These are phyloP conservation scores for Gonapodya sp. DNA, from an alignment of 192 early-diverging fungal genomes.

Conservation along the genomic window DNA sequence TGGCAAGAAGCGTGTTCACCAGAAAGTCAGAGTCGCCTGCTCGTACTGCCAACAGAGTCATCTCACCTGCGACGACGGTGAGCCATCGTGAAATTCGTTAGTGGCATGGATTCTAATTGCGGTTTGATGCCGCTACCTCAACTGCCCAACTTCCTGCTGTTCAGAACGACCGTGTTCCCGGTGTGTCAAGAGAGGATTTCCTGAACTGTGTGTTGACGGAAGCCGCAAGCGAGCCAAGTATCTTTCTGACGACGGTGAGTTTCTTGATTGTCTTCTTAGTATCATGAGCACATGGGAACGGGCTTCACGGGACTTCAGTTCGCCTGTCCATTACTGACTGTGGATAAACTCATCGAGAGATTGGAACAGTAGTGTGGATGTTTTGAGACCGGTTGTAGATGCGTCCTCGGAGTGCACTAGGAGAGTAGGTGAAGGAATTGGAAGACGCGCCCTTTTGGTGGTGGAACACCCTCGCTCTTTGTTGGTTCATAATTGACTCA, in stretches of 20 bases:
- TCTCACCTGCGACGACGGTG: conserved; percentile 62
- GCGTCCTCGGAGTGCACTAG: no score
- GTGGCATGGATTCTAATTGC: background rate
- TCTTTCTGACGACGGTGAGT: conserved; percentile 52
- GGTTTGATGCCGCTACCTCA: no score
- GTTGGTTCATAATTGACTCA: no score
- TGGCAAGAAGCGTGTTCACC: background rate
- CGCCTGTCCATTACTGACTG: background rate
- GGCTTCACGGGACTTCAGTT: background rate
- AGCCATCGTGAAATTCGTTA: background rate
- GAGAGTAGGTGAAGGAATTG: no score
- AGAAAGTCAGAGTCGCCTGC: conserved; percentile 51
- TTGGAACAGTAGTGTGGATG: no score
- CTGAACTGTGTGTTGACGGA: conserved; percentile 68
- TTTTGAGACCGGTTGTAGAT: no score
- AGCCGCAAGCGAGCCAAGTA: conserved; percentile 88
- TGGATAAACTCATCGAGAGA: no score
- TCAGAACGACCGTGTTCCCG: conserved; percentile 67
- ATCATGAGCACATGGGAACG: background rate
- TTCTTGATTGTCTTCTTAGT: background rate
- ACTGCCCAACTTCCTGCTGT: no score
- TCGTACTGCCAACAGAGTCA: conserved; percentile 68
- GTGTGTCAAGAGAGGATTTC: conserved; percentile 74
- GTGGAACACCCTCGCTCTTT: no score
- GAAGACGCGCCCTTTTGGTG: no score